Evolutionary conservation across 345 rosid genomes (phyloP), one percentile per base, ranked within the genome.

Genomic region (Euphorbia peplus): DNA sequence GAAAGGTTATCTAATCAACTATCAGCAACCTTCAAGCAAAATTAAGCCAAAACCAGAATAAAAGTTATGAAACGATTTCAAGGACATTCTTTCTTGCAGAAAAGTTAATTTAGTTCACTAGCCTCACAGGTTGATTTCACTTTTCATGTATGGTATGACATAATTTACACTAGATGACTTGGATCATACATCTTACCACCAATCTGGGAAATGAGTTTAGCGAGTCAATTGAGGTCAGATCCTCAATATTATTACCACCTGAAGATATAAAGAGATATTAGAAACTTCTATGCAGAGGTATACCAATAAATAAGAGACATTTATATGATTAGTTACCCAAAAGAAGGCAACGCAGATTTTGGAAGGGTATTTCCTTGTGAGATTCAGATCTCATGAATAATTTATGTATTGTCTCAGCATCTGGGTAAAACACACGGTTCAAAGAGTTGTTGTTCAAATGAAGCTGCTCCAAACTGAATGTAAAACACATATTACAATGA

Each of bases 391-490:
- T 69, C 64, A 75, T 24, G 2, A 72, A 70, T 73, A 75, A 57
- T 57, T 77, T 60, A 10, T 56, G 53, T 16, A 75, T 60, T 29
- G 62, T 64, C 69, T 63, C 69, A 35, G 62, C 64, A 52, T 69
- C 81, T 70, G 89, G 91, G 82, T 80, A 79, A 79, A 67, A 81
- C 65, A 91, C 79, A 52, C 0, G 65, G 60, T 84, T 70, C 81
- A 95, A 79, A 56, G 83, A 84, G 85, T 95, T 95, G 73, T 86
- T 91, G 82, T 84, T 91, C 84, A 91, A 75, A 73, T 91, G 83
- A 66, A 95, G 92, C 79, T 84, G 88, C 86, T 87, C 88, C 87
- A 95, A 88, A 75, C 99, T 95, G 87, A 67, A 62, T 44, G 67
- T 5, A 35, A 71, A 73, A 63, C 35, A 62, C 18, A 8, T 58